Conservation (phyloP, 345 rosid genomes). For the Hypericum androsaemum region DNA sequence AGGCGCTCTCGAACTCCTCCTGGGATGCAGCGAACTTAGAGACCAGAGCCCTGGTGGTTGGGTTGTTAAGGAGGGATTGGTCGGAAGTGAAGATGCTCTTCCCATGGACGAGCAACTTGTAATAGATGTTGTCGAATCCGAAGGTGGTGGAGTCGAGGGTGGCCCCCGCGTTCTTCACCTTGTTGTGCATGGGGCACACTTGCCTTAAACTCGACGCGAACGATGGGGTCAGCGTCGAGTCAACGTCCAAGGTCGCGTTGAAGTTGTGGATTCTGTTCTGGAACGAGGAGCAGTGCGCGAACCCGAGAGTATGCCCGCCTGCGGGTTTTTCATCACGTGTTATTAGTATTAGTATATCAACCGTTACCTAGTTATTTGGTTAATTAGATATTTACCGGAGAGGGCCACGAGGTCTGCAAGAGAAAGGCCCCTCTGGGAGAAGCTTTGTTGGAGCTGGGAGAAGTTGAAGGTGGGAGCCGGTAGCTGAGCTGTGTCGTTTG, state of each 20-base stretch:
- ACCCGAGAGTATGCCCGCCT: conserved; percentile 92
- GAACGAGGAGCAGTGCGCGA: conserved; percentile 82
- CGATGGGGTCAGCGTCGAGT: conserved; percentile 55
- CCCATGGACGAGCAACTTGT: conserved; percentile 59
- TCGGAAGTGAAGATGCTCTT: conserved; percentile 71
- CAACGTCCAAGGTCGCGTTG: conserved; percentile 40
- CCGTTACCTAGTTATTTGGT: no score
- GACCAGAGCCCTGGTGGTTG: conserved; percentile 41
- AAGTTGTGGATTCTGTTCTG: conserved; percentile 75
- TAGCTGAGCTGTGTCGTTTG: conserved; percentile 62
- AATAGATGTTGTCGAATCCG: conserved; percentile 53
- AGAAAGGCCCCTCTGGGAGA: conserved; percentile 73
- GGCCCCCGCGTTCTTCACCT: conserved; percentile 52
- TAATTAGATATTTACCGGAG: conserved; percentile 35
- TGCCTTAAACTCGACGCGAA: conserved; percentile 44
- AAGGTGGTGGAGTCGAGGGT: conserved; percentile 36
- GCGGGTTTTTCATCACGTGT: background rate
- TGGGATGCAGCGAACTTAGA: conserved; percentile 40
- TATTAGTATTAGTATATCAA: background rate
- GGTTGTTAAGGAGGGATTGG: conserved; percentile 49
- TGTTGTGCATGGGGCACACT: conserved; percentile 52
- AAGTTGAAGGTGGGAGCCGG: conserved; percentile 73
- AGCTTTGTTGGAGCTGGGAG: conserved; percentile 61
- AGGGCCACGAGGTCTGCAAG: conserved; percentile 59
- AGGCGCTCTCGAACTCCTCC: conserved; percentile 44